Base-by-base conservation (phyloP, 2,329 filamentous ascomycete genomes). In the Thielaviopsis ethacetica region DNA sequence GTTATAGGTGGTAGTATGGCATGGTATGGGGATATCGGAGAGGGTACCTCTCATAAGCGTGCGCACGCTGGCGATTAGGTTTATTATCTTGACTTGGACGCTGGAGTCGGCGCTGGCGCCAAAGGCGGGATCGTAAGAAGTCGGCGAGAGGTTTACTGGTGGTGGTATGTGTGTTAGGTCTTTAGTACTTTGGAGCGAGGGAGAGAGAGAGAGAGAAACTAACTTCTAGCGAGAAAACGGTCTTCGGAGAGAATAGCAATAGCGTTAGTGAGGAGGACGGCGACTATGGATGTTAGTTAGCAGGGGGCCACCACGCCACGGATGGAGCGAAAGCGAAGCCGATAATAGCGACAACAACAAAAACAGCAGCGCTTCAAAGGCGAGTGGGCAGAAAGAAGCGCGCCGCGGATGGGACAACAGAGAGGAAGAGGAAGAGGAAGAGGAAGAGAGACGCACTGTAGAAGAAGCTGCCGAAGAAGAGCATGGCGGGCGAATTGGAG, bases 171-270 rank as follows among this genome's bases (percentile, higher is more conserved):
- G 51, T 27, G 10, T 13, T 3, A 3, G 50, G 61, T 66, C n/a
- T n/a, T n/a, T 56, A 67, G 59, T n/a, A 57, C 22, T 34, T 24
- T 54, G 24, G 24, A 26, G 24, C 26, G 24, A 19, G 19, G 5
- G 51, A 34, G 21, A n/a, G 27, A 41, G 50, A 24, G 10, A 24
- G 17, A 22, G 41, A n/a, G 26, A 27, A 59, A 19, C 26, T 38
- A 30, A 62, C 71, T 94, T 65, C 70, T 85, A 73, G 86, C 73
- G 64, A 95, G 86, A 72, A 95, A 95, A 63, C 90, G 86, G 73
- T 95, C 90, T 81, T 95, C 91, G 66, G 89, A 95, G 64, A 97
- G 85, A 68, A 96, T 83, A 63, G 91, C 89, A 69, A 97, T 85
- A 64, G 89, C 88, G 73, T 98, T 98, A 73, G 93, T 84, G 69